A percentile compares a stretch with the other conserved stretches of the same genome.
Evolutionary conservation across 2,329 filamentous ascomycete species (phyloP).

Genomic region (Penicillium paneum): DNA sequence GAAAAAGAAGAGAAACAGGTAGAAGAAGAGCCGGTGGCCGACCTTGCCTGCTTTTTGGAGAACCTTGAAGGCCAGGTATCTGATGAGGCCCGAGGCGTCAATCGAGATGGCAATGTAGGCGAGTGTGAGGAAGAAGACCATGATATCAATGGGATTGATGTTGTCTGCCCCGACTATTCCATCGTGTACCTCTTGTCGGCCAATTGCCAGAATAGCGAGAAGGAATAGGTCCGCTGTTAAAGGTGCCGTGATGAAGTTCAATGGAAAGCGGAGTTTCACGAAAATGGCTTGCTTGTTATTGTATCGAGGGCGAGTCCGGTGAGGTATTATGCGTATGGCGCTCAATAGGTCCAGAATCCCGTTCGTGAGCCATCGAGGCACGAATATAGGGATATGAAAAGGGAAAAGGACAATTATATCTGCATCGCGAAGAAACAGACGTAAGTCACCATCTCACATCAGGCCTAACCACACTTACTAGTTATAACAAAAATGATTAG

Average conservation of each 20-base stretch:
- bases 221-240: conserved; percentile 69
- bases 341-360: conserved; percentile 46
- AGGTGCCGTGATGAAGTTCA: conserved; percentile 70
- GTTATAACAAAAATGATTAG: conserved; percentile 66
- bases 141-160: conserved; percentile 69
- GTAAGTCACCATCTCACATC: neutral
- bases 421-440: conserved; percentile 31
- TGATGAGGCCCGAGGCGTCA: conserved; percentile 69
- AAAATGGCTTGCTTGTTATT: conserved; percentile 39
- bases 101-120: conserved; percentile 77
- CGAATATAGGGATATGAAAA: conserved; percentile 60
- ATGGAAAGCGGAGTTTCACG: conserved; percentile 56
- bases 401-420: conserved; percentile 68
- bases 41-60: conserved; percentile 64
- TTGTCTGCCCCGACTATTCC: conserved; percentile 64
- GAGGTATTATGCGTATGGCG: conserved; percentile 53
- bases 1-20: conserved; percentile 72
- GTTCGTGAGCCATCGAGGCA: conserved; percentile 54
- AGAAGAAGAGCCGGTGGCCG: conserved; percentile 68
- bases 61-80: conserved; percentile 68
- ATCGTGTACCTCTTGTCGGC: conserved; percentile 62
- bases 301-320: conserved; percentile 29
- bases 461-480: conserved; percentile 52
- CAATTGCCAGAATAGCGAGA: conserved; percentile 67
- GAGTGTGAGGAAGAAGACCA: conserved; percentile 69